phyloP scores from a whole-genome alignment of 2,329 filamentous ascomycete species.

The Monascus ruber region DNA sequence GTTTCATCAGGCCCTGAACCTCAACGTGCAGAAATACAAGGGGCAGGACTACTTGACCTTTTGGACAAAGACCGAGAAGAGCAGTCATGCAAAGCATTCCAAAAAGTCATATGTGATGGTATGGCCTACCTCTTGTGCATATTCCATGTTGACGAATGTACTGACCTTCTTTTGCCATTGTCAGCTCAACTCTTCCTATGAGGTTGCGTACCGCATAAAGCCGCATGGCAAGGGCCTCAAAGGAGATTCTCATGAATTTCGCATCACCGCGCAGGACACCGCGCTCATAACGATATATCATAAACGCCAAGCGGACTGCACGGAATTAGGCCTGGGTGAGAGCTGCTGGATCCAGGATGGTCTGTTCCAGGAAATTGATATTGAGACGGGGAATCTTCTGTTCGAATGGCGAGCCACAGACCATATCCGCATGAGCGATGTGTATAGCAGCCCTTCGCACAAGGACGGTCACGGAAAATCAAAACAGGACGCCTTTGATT shows the following conservation, averaged over 20 bases:
- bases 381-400: conserved; percentile 32
- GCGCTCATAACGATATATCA: conserved; percentile 34
- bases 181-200: too few species aligned
- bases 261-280: conserved; percentile 32
- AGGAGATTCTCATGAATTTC: conserved; percentile 35
- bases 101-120: too few species aligned
- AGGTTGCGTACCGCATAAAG: too few species aligned
- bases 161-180: too few species aligned
- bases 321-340: conserved; percentile 21
- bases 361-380: conserved; percentile 36
- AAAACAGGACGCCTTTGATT: conserved; percentile 35
- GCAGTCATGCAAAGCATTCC: too few species aligned
- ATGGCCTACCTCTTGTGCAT: too few species aligned
- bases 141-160: too few species aligned
- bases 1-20: too few species aligned
- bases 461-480: conserved; percentile 5
- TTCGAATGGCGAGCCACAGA: conserved; percentile 40
- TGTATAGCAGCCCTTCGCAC: conserved; percentile 8
- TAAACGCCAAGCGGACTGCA: conserved; percentile 27
- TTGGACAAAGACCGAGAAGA: too few species aligned
- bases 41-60: too few species aligned
- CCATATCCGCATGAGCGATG: conserved; percentile 25
- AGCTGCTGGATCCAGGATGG: conserved; percentile 32
- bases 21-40: too few species aligned
- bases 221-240: not conserved